A percentile compares a stretch with the other conserved stretches of the same genome.
phyloP scores from a whole-genome alignment of 805 yeast genomes.

The Yamadazyma insecticola region DNA sequence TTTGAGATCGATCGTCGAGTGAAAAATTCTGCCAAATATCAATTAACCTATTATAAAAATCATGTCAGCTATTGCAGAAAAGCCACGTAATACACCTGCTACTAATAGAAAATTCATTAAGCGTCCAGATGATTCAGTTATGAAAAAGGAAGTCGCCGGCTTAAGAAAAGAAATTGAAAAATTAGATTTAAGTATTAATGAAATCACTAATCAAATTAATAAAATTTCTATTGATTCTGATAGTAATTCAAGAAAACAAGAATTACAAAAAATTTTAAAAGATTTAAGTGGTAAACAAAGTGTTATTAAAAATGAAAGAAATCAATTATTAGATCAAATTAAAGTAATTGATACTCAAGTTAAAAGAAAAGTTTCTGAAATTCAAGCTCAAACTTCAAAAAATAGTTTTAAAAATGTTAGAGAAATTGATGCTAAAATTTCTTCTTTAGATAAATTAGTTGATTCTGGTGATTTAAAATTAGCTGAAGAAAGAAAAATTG shows the following conservation, averaged over 20 bases:
- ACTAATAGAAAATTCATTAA: constrained; percentile 53
- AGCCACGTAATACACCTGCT: too few relatives aligned
- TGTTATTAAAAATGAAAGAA: constrained; percentile 43
- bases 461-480: constrained; percentile 76
- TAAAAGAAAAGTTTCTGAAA: constrained; percentile 72
- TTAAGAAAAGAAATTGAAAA: constrained; percentile 59
- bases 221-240: constrained; percentile 28
- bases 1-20: too few relatives aligned
- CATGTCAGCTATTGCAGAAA: too few relatives aligned
- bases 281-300: constrained; percentile 43
- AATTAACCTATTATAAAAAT: too few relatives aligned
- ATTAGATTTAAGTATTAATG: constrained; percentile 50
- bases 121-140: constrained; percentile 66
- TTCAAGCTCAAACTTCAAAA: constrained; percentile 68
- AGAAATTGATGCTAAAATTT: constrained; percentile 66
- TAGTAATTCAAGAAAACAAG: constrained; percentile 26
- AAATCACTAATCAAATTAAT: constrained; percentile 52
- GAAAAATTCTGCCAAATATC: too few relatives aligned
- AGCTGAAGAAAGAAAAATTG: constrained; percentile 83
- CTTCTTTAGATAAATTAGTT: constrained; percentile 64
- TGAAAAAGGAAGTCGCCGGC: constrained; percentile 54
- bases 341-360: constrained; percentile 62
- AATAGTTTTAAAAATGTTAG: constrained; percentile 60
- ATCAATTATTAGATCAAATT: constrained; percentile 63
- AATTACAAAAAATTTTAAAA: constrained; percentile 32